Percentiles rank a stretch among this genome's conserved stretches.
Evolutionary conservation across 768 basidiomycete genomes (phyloP).

Genomic region (Auricularia cornea): DNA sequence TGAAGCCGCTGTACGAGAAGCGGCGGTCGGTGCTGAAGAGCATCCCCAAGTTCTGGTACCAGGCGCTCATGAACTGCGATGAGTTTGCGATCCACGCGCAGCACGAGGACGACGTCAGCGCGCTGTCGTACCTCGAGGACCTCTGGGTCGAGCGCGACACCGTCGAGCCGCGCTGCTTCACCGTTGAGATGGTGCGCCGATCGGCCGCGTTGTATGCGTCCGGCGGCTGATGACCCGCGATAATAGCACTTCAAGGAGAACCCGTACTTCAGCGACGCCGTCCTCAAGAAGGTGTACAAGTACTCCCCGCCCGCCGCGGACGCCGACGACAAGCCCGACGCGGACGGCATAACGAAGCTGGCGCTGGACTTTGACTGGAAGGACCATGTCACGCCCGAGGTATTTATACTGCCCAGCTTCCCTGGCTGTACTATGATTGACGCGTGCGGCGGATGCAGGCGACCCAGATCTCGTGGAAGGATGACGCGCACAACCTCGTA

Average conservation of each 20-base stretch:
- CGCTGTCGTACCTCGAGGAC: slow-evolving; percentile 77
- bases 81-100: slow-evolving; percentile 57
- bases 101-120: slow-evolving; percentile 70
- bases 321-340: slow-evolving; percentile 51
- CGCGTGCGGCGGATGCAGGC: slow-evolving; percentile 30
- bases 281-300: slow-evolving; percentile 79
- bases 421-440: neutral
- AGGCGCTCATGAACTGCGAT: slow-evolving; percentile 68
- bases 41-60: slow-evolving; percentile 70
- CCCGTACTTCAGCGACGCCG: slow-evolving; percentile 67
- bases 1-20: slow-evolving; percentile 58
- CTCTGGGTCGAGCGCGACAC: slow-evolving; percentile 72
- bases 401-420: slow-evolving; percentile 24
- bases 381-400: slow-evolving; percentile 59
- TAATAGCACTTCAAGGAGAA: slow-evolving; percentile 76
- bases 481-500: slow-evolving; percentile 64
- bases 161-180: slow-evolving; percentile 71
- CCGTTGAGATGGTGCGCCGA: slow-evolving; percentile 76
- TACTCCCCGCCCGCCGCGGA: slow-evolving; percentile 48
- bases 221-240: neutral
- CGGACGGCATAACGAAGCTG: slow-evolving; percentile 64
- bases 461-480: slow-evolving; percentile 74
- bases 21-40: slow-evolving; percentile 57
- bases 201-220: slow-evolving; percentile 3
- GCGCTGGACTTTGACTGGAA: slow-evolving; percentile 81